Conservation (phyloP, 2,329 filamentous ascomycete genomes). For the Tolypocladium inflatum region DNA sequence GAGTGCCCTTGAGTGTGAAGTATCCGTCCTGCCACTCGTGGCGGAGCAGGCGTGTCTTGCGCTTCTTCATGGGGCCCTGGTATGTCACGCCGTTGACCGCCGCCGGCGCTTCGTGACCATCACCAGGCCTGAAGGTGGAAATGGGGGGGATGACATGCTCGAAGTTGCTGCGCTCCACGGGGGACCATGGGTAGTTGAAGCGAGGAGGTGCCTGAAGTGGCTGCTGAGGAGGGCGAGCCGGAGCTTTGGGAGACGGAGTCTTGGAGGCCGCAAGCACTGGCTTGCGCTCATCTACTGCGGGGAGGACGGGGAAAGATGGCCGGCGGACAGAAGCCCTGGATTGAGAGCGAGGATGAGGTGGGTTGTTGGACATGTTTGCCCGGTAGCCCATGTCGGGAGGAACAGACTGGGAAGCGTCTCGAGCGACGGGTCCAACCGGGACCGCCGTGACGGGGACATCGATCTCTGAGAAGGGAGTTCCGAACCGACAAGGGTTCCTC, state of each 20-base stretch:
- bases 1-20: constrained; percentile 72
- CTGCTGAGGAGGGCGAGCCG: constrained; percentile 23
- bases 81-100: constrained; percentile 51
- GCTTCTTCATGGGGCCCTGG: constrained; percentile 88
- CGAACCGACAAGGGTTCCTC: constrained; percentile 58
- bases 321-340: constrained; percentile 51
- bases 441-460: constrained; percentile 76
- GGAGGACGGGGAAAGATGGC: constrained; percentile 59
- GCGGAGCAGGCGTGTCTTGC: constrained; percentile 77
- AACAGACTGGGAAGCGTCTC: constrained; percentile 80
- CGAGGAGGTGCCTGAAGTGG: constrained; percentile 44
- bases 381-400: constrained; percentile 88
- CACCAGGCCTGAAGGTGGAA: constrained; percentile 11
- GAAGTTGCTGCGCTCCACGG: constrained; percentile 32
- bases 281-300: constrained; percentile 58
- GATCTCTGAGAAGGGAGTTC: constrained; percentile 85
- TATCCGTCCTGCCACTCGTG: constrained; percentile 93
- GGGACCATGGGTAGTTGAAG: constrained; percentile 46
- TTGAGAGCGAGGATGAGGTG: constrained; percentile 33
- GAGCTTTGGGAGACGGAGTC: constrained; percentile 24
- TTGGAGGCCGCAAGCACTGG: constrained; percentile 28
- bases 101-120: constrained; percentile 17
- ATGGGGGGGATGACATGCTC: constrained; percentile 35
- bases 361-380: constrained; percentile 22
- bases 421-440: constrained; percentile 60